Conservation (phyloP, 139 green algal species). For the Mesostigma viride region DNA sequence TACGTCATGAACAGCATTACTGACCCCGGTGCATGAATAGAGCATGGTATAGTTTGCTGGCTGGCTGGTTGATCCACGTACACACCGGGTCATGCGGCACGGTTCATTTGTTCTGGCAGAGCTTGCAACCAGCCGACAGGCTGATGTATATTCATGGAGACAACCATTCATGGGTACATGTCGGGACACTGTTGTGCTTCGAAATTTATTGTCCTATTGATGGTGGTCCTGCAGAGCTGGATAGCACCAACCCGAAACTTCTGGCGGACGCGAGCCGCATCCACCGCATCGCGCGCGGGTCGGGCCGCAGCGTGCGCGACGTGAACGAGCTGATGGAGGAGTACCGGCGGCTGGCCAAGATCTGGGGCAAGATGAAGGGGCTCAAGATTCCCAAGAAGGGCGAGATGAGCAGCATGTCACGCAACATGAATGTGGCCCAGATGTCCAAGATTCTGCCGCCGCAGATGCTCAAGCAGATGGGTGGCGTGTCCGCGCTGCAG, state of each 20-base stretch:
- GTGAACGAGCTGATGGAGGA: constrained; percentile 72
- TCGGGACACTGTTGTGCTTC: too few relatives aligned
- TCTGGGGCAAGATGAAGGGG: constrained; percentile 78
- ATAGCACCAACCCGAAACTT: constrained; percentile 29
- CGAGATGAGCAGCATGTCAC: constrained; percentile 48
- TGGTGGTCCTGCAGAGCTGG: constrained; percentile 25
- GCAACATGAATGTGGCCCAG: constrained; percentile 52
- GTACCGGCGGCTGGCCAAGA: constrained; percentile 78
- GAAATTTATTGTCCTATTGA: too few relatives aligned
- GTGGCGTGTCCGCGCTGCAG: constrained; percentile 68
- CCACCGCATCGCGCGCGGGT: constrained; percentile 29
- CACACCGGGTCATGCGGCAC: too few relatives aligned
- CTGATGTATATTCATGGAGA: too few relatives aligned
- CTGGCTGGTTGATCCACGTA: too few relatives aligned
- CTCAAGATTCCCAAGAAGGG: constrained; percentile 74
- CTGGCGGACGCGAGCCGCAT: constrained; percentile 26
- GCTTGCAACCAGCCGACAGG: too few relatives aligned
- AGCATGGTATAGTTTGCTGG: too few relatives aligned
- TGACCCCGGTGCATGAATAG: too few relatives aligned
- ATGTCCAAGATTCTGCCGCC: constrained; percentile 80
- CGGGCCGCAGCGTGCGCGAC: constrained; percentile 26
- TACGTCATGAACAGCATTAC: too few relatives aligned
- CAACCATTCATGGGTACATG: too few relatives aligned
- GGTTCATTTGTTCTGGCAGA: too few relatives aligned
- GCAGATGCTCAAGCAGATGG: constrained; percentile 88